Base-by-base conservation (phyloP, 2,329 filamentous ascomycete genomes). In the Pseudonectria buxi region DNA sequence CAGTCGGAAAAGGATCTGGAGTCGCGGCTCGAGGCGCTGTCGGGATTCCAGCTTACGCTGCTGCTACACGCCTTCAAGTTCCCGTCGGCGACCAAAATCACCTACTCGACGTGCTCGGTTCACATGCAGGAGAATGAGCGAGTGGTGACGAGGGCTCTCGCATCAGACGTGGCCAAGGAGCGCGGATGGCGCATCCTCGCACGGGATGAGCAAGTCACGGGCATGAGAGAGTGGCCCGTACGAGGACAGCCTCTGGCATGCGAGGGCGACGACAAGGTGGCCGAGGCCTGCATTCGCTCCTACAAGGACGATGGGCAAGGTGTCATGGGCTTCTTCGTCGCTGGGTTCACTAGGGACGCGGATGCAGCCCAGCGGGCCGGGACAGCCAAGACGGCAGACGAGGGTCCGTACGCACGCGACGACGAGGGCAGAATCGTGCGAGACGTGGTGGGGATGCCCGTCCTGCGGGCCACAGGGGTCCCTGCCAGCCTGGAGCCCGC, bases 241-340 rank as follows among this genome's bases (percentile, higher is more conserved):
- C 72, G 77, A 37, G 84, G 79, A 14, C 68, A 72, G 28, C 52
- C 53, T 26, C 69, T 69, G 25, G 71, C 68, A 25, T 65, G 67
- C 47, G 51, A 51, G 4, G 72, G 71, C 2, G 64, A 78, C 33
- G 54, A 68, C 27, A 60, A 68, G 3, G 57, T 86, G 2, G 75
- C 80, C 6, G 81, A 90, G 16, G 84, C 74, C 3, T 95, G 88
- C 53, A 82, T 95, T 37, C 71, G 90, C 39, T 86, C 86, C 24
- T 81, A 84, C 58, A 85, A 89, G 49, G 84, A 78, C 16, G 87
- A 90, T 48, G 81, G 80, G 9, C 76, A 83, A 44, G 87, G 88
- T 0, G 85, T 89, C 1, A 95, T 95, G 76, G 90, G 92, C 0
- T 96, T 98, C 62, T 98, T 98, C 51, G 85, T 95, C 14, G 87